A percentile compares a stretch with the other conserved stretches of the same genome.
These are phyloP conservation scores for Triticum timopheevii DNA, from an alignment of 176 grass and related monocot species.

Conservation along the genomic window DNA sequence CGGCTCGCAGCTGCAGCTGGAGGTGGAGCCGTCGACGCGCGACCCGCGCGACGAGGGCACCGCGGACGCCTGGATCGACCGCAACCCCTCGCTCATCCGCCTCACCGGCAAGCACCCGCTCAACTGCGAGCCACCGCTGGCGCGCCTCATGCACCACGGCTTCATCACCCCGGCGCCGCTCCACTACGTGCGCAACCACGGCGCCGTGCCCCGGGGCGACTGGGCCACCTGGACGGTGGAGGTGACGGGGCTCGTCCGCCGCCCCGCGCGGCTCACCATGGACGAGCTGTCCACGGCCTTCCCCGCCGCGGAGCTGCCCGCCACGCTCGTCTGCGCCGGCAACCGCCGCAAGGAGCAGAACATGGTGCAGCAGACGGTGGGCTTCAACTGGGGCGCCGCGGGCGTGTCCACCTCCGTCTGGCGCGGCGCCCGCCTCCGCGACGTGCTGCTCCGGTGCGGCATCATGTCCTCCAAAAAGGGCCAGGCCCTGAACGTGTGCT, in stretches of 20 bases:
- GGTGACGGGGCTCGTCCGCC: slow-evolving; percentile 64
- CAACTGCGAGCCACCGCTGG: slow-evolving; percentile 85
- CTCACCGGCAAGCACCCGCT: slow-evolving; percentile 91
- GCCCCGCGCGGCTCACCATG: slow-evolving; percentile 55
- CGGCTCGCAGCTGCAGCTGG: slow-evolving; percentile 42
- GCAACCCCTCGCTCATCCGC: slow-evolving; percentile 70
- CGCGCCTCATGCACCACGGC: slow-evolving; percentile 79
- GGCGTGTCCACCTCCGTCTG: slow-evolving; percentile 79
- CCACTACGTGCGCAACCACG: slow-evolving; percentile 98
- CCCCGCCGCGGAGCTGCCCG: slow-evolving; percentile 51
- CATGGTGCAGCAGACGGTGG: slow-evolving; percentile 77
- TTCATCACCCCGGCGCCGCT: slow-evolving; percentile 88
- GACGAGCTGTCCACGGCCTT: slow-evolving; percentile 55
- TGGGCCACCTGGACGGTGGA: slow-evolving; percentile 73
- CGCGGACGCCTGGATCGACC: slow-evolving; percentile 68
- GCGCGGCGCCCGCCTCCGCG: slow-evolving; percentile 67
- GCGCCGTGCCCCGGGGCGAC: slow-evolving; percentile 47
- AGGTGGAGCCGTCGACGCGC: slow-evolving; percentile 63
- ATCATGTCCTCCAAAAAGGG: slow-evolving; percentile 35
- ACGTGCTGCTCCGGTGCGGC: slow-evolving; percentile 71
- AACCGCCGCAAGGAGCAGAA: slow-evolving; percentile 98
- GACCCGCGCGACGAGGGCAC: slow-evolving; percentile 82
- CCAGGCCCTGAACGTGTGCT: slow-evolving; percentile 72
- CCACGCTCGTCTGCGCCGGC: slow-evolving; percentile 68
- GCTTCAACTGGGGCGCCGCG: slow-evolving; percentile 85